Conservation (phyloP, 345 rosid genomes). For the Eucalyptus regnans region DNA sequence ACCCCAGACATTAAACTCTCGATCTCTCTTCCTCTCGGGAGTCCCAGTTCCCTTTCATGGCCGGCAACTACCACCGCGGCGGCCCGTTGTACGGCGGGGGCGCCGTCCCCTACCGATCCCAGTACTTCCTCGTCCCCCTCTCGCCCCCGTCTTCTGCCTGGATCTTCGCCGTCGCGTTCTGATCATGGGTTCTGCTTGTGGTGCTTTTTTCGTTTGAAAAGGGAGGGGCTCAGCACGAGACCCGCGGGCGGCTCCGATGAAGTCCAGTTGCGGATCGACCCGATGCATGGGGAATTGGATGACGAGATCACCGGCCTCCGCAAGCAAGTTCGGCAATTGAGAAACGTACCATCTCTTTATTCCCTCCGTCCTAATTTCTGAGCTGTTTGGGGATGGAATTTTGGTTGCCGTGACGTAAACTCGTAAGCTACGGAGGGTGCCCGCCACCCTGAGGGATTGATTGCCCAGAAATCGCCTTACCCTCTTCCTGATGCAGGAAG, state of each 20-base stretch:
- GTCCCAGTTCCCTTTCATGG: slow-evolving; percentile 16
- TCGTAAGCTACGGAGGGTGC: too few species aligned
- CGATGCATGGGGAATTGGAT: slow-evolving; percentile 70
- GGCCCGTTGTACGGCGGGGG: slow-evolving; percentile 40
- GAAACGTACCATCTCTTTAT: slow-evolving; percentile 26
- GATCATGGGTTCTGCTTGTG: background rate
- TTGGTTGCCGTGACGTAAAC: background rate
- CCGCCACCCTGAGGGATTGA: too few species aligned
- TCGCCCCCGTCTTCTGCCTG: background rate
- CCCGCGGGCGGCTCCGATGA: slow-evolving; percentile 58
- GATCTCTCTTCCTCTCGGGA: background rate
- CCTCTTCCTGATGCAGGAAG: too few species aligned
- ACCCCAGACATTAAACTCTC: background rate
- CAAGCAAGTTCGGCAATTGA: slow-evolving; percentile 64
- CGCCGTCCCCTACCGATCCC: slow-evolving; percentile 60
- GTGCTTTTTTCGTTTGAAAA: background rate
- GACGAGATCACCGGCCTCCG: slow-evolving; percentile 78
- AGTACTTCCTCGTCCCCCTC: slow-evolving; percentile 2
- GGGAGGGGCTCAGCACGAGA: slow-evolving; percentile 85
- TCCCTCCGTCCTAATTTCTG: background rate
- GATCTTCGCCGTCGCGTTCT: background rate
- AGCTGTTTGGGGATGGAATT: background rate
- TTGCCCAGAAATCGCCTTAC: too few species aligned
- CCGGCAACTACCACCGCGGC: slow-evolving; percentile 35
- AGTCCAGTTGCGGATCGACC: slow-evolving; percentile 85